phyloP scores from a whole-genome alignment of 192 early-diverging fungal species.

The Entomortierella parvispora region DNA sequence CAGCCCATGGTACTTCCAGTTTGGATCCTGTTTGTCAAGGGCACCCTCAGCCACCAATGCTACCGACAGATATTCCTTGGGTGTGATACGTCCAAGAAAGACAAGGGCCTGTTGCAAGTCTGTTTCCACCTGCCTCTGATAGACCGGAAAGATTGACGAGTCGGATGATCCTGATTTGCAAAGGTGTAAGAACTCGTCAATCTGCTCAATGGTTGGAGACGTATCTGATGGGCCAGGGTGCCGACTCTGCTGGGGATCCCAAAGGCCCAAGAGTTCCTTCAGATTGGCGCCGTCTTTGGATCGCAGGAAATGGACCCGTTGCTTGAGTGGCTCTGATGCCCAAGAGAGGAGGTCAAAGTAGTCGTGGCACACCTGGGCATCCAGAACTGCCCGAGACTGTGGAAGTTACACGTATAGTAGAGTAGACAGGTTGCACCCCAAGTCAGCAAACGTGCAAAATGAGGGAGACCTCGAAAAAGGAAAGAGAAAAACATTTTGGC shows the following conservation, averaged over 20 bases:
- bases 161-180: too few species aligned
- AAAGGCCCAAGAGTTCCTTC: slow-evolving; percentile 4
- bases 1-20: slow-evolving; percentile 6
- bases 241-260: slow-evolving; percentile 1
- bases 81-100: not conserved
- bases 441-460: too few species aligned
- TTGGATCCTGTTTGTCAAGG: not conserved
- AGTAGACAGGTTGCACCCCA: not conserved
- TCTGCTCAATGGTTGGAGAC: not conserved
- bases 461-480: too few species aligned
- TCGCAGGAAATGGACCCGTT: slow-evolving; percentile 8
- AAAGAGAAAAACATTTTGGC: too few species aligned
- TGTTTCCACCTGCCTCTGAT: too few species aligned
- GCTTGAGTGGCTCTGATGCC: slow-evolving; percentile 17
- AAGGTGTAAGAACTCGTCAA: not conserved
- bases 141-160: too few species aligned
- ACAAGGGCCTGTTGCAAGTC: too few species aligned
- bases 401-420: not conserved
- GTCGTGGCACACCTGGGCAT: not conserved
- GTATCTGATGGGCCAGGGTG: not conserved
- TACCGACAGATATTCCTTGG: not conserved
- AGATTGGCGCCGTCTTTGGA: slow-evolving; percentile 8
- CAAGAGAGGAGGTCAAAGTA: slow-evolving; percentile 17
- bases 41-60: not conserved
- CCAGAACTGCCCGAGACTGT: slow-evolving; percentile 11